Conservation (phyloP, 306 rosid species). For the Boehmeria nivea region DNA sequence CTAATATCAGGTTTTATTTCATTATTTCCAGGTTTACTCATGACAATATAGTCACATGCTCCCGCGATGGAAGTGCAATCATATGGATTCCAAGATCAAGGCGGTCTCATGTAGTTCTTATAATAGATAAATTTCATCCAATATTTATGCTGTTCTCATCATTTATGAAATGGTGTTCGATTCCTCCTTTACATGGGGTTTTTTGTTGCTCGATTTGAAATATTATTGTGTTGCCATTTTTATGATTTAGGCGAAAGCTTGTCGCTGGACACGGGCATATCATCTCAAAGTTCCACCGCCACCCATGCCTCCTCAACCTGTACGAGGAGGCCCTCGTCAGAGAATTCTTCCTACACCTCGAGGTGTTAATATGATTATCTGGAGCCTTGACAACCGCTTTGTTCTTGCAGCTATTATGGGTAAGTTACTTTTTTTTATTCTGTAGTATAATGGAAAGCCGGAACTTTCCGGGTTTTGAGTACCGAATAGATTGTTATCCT, state of each 20-base stretch:
- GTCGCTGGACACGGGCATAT: constrained; percentile 96
- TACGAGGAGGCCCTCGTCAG: constrained; percentile 95
- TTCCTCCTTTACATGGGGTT: neutral
- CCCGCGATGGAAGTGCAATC: constrained; percentile 99
- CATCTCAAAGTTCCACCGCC: constrained; percentile 99
- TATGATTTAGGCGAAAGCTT: constrained; percentile 67
- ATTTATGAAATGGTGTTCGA: neutral
- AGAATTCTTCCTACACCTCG: constrained; percentile 97
- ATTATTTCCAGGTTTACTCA: constrained; percentile 71
- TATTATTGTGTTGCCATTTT: constrained; percentile 5
- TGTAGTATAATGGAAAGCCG: constrained; percentile 12
- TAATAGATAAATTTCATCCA: constrained; percentile 7
- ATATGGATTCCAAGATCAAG: constrained; percentile 95
- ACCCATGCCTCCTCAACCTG: constrained; percentile 93
- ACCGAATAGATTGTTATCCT: neutral
- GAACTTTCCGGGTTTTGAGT: too few species aligned
- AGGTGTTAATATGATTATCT: constrained; percentile 96
- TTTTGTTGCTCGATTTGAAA: constrained; percentile 6
- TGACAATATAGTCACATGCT: constrained; percentile 97
- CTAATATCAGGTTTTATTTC: constrained; percentile 1
- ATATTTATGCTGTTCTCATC: too few species aligned
- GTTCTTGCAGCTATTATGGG: constrained; percentile 99
- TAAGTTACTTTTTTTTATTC: constrained; percentile 27
- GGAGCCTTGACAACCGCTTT: constrained; percentile 99
- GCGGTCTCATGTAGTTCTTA: constrained; percentile 76